A percentile compares a stretch with the other conserved stretches of the same genome.
Evolutionary conservation across 192 early-diverging fungal genomes (phyloP).

Genomic region (Gryganskiella cystojenkinii): DNA sequence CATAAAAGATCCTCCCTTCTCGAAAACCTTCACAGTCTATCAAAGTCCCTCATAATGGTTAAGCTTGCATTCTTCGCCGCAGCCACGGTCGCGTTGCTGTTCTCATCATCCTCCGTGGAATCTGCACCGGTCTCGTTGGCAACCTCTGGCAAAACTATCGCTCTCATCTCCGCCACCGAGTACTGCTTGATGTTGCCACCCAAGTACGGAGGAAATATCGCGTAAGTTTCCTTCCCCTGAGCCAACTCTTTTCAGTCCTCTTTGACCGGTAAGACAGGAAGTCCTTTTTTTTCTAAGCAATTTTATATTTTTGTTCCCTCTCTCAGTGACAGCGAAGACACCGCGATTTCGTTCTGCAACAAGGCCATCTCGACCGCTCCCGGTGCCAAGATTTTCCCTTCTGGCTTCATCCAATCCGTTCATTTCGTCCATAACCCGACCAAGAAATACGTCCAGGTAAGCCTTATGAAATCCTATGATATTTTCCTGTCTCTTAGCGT

Average conservation of each 20-base stretch:
- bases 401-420: conserved; percentile 48
- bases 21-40: neutral
- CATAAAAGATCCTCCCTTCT: no score
- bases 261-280: no score
- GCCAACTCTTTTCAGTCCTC: no score
- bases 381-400: conserved; percentile 35
- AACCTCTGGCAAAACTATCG: conserved; percentile 10
- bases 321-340: conserved; percentile 7
- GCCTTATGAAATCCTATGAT: no score
- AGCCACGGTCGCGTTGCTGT: neutral
- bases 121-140: neutral
- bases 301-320: no score
- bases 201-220: conserved; percentile 8
- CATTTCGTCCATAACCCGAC: conserved; percentile 38
- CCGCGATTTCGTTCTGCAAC: conserved; percentile 24
- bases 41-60: neutral
- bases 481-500: no score
- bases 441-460: conserved; percentile 51
- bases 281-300: no score
- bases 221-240: no score
- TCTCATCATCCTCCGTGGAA: neutral
- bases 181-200: conserved; percentile 31
- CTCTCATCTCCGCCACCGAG: conserved; percentile 9
- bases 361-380: conserved; percentile 34
- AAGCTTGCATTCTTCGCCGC: neutral